Evolutionary conservation across 1,284 basidiomycete genomes (phyloP), one percentile per base, ranked within the genome.

Genomic region (Ceratobasidium sp.): DNA sequence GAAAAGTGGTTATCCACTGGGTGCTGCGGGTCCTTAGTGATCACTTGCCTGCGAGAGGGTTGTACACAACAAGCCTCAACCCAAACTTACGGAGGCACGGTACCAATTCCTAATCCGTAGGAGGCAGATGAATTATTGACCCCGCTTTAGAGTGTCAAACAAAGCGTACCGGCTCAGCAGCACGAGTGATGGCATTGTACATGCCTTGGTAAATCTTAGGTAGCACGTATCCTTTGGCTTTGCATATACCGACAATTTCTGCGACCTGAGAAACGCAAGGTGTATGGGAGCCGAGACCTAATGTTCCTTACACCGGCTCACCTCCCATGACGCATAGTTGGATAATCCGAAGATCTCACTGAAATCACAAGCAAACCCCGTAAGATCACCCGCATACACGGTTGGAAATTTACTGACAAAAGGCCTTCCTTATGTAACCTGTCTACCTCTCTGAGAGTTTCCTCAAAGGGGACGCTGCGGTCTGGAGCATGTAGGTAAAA

Each of bases 51-150:
- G 88, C 88, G 46, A 90, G 84, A n/a, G 88, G 87, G 79, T 87
- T 88, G 82, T 87, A 89, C 46, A 88, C 84, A 23, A 90, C 89
- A 69, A 90, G 83, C 35, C 88, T 83, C 67, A 92, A 81, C 27
- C 87, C 88, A 81, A 86, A 89, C 80, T 90, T 90, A 71, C 89
- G 86, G 78, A 86, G 85, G 82, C 89, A 89, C 0, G 88, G 88
- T n/a, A 89, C 83, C n/a, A 90, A 85, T 82, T 91, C 89, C 70
- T 74, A 41, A 12, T 20, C 20, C 18, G 20, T 41, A 54, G 18
- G 23, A 6, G 16, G 48, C 23, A 38, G 2, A 2, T 41, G 16
- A 6, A 41, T 16, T 35, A n/a, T 50, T 20, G 44, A 23, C 27
- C 14, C 27, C 30, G 6, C 6, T 52, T 41, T 10, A 50, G 16